Evolutionary conservation across 176 grass and related monocot species (phyloP).

Genomic region (Echinochloa phyllopogon): DNA sequence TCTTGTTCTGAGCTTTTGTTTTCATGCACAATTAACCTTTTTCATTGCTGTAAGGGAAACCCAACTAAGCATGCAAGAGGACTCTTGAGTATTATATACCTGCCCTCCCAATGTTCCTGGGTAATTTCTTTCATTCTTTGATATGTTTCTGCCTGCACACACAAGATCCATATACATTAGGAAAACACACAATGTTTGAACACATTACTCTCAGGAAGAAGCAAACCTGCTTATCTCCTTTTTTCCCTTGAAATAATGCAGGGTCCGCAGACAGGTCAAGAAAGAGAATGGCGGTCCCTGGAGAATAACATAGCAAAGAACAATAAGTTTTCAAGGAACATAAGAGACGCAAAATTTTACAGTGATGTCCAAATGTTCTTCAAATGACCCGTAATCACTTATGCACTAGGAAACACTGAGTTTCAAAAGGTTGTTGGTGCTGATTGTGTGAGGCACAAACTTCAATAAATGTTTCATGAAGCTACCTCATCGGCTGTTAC

Average conservation of each 20-base stretch:
- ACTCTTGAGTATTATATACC: conserved; percentile 50
- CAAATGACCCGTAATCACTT: background rate
- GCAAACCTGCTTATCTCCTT: conserved; percentile 88
- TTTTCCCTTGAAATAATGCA: conserved; percentile 78
- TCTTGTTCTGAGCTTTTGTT: background rate
- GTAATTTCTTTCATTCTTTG: conserved; percentile 92
- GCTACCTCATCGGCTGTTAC: background rate
- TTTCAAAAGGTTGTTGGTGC: background rate
- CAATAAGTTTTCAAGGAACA: conserved; percentile 25
- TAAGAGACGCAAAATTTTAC: background rate
- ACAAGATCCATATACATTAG: conserved; percentile 35
- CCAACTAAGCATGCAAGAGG: conserved; percentile 11
- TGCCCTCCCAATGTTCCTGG: conserved; percentile 74
- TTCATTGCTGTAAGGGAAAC: conserved; percentile 19
- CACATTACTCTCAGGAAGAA: conserved; percentile 30
- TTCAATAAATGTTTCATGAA: conserved; percentile 32
- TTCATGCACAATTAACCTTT: background rate
- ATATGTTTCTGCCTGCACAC: conserved; percentile 79
- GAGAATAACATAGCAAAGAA: conserved; percentile 33
- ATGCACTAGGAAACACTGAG: background rate
- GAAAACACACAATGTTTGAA: conserved; percentile 36
- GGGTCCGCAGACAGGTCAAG: conserved; percentile 87
- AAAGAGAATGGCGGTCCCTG: conserved; percentile 83
- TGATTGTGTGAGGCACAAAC: conserved; percentile 8
- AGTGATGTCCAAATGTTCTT: background rate